Base-by-base conservation (phyloP, 176 grass and related monocot genomes). In the Avena eriantha region DNA sequence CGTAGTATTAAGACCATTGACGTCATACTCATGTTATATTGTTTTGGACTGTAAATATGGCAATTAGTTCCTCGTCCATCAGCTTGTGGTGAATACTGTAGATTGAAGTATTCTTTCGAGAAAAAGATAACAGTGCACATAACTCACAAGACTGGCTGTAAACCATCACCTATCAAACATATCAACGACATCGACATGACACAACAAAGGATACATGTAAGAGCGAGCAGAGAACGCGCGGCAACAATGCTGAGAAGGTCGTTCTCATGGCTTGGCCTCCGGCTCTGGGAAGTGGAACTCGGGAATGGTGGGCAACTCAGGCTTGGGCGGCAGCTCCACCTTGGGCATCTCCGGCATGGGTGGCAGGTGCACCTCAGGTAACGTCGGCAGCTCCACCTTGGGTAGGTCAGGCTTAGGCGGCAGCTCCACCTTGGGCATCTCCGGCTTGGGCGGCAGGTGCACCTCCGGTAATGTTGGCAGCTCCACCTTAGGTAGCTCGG, bases 371-470 rank as follows among this genome's bases (percentile, higher is more conserved):
- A 69, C 67, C 67, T 41, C 67, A 8, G 67, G 67, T 3, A 69
- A 69, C 8, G 67, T 8, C 1, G 67, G 34, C 67, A 69, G 34
- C 18, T 69, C 67, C 0, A 58, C 60, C 73, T 70, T 65, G 1
- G 60, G 80, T 64, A 73, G 19, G 51, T 79, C 86, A 19, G 86
- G 82, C 56, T 66, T 61, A 43, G 41, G 3, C 1, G 68, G 35
- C 68, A 70, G 9, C 18, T 70, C 68, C 0, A 59, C 36, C 73
- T 70, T 66, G 1, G 61, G 80, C 74, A 73, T 15, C 64, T 79
- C 87, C 19, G 80, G 82, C 57, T 67, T 63, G 10, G 45, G 0
- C 45, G 10, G 45, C 34, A 70, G 35, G 9, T 70, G 67, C 35
- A 70, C 67, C 35, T 70, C 67, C 3, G 67, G 67, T 18, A 70